These are phyloP conservation scores for Acer saccharum DNA, from an alignment of 345 rosid species.

Conservation along the genomic window DNA sequence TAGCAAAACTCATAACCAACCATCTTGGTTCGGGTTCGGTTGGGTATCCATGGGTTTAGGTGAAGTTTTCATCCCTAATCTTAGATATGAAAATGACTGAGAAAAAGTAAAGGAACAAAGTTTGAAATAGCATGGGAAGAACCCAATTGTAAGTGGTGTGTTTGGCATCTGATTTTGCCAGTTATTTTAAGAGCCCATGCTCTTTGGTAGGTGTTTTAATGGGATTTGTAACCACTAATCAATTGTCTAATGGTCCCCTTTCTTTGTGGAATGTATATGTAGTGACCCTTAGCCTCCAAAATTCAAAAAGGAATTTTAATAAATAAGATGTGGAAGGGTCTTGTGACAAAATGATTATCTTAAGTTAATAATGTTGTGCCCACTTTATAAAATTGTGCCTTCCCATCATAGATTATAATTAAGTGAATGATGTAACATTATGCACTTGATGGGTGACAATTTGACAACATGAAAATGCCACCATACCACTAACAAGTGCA, in stretches of 20 bases:
- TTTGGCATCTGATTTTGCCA: constrained; percentile 8
- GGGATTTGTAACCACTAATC: not conserved
- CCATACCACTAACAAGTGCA: not conserved
- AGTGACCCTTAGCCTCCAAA: not conserved
- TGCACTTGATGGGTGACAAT: not conserved
- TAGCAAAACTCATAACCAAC: too few species aligned
- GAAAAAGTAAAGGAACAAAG: too few species aligned
- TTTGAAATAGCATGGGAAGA: too few species aligned
- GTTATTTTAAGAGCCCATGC: not conserved
- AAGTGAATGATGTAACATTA: not conserved
- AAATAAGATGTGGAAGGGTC: not conserved
- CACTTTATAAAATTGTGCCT: not conserved
- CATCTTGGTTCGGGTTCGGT: too few species aligned
- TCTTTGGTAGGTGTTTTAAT: not conserved
- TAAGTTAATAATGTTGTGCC: not conserved
- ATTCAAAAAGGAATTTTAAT: not conserved
- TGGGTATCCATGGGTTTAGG: too few species aligned
- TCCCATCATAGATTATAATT: not conserved
- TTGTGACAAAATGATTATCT: not conserved
- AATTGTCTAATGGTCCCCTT: not conserved
- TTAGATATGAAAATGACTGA: too few species aligned
- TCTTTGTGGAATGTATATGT: not conserved
- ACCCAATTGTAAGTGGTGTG: not conserved
- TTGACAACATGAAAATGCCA: not conserved
- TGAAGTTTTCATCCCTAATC: too few species aligned